phyloP scores from a whole-genome alignment of 148 eudicot species.

The Chenopodium album region DNA sequence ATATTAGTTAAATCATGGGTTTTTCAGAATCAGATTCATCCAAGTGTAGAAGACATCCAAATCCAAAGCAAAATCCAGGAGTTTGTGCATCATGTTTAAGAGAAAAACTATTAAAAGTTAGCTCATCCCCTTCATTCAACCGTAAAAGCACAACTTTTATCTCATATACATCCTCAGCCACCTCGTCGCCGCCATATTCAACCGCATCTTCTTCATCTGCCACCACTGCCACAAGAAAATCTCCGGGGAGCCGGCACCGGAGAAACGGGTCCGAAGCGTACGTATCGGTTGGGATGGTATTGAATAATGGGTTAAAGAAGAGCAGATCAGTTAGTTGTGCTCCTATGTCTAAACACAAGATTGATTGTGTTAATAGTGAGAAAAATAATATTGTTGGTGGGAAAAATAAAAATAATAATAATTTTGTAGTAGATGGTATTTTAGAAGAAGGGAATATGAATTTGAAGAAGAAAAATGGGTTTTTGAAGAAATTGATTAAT shows the following conservation, averaged over 20 bases:
- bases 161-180: conserved; percentile 26
- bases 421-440: neutral
- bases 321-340: conserved; percentile 45
- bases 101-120: conserved; percentile 30
- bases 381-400: neutral
- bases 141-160: neutral
- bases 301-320: conserved; percentile 41
- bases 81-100: conserved; percentile 40
- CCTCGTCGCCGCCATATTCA: conserved; percentile 27
- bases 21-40: conserved; percentile 34
- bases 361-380: conserved; percentile 10
- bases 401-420: conserved; percentile 1
- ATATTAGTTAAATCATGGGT: conserved; percentile 6
- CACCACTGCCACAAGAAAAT: neutral
- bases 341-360: conserved; percentile 25
- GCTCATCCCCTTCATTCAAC: conserved; percentile 7
- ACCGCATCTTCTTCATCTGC: conserved; percentile 27
- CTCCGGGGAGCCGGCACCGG: conserved; percentile 16
- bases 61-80: conserved; percentile 37
- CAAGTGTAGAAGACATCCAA: conserved; percentile 34
- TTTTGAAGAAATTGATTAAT: conserved; percentile 53
- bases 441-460: conserved; percentile 11
- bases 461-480: conserved; percentile 45
- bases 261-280: conserved; percentile 37
- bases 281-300: conserved; percentile 36